These are phyloP conservation scores for Cutaneotrichosporon mucoides DNA, from an alignment of 1,284 basidiomycete genomes.

Conservation along the genomic window DNA sequence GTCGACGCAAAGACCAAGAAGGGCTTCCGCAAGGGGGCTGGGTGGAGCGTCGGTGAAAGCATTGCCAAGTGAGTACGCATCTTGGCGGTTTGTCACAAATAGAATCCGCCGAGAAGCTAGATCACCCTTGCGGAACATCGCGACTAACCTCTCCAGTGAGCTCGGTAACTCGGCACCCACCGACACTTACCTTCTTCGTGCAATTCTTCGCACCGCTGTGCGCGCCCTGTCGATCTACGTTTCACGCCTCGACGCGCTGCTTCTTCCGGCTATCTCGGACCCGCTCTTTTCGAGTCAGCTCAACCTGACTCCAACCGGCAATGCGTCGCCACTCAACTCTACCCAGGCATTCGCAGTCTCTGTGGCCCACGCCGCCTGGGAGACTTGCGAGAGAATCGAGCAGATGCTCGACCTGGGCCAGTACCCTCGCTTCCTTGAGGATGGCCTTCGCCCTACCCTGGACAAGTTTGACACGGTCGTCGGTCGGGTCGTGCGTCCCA, in stretches of 20 bases:
- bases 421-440: constrained; percentile 52
- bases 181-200: constrained; percentile 49
- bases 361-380: constrained; percentile 49
- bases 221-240: constrained; percentile 48
- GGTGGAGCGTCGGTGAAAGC: constrained; percentile 43
- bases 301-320: constrained; percentile 27
- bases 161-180: constrained; percentile 29
- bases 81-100: too few species aligned
- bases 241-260: constrained; percentile 47
- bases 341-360: constrained; percentile 46
- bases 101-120: too few species aligned
- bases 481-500: constrained; percentile 48
- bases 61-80: constrained; percentile 46
- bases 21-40: constrained; percentile 44
- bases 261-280: constrained; percentile 48
- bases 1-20: constrained; percentile 48
- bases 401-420: constrained; percentile 43
- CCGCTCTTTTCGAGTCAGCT: constrained; percentile 38
- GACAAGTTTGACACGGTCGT: constrained; percentile 54
- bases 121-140: not conserved
- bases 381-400: constrained; percentile 49
- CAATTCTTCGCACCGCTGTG: constrained; percentile 45
- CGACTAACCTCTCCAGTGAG: constrained; percentile 32
- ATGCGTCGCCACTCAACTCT: constrained; percentile 42
- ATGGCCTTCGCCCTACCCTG: constrained; percentile 58